These are phyloP conservation scores for Oehlia diaphana DNA, from an alignment of 192 early-diverging fungal genomes.

Conservation along the genomic window DNA sequence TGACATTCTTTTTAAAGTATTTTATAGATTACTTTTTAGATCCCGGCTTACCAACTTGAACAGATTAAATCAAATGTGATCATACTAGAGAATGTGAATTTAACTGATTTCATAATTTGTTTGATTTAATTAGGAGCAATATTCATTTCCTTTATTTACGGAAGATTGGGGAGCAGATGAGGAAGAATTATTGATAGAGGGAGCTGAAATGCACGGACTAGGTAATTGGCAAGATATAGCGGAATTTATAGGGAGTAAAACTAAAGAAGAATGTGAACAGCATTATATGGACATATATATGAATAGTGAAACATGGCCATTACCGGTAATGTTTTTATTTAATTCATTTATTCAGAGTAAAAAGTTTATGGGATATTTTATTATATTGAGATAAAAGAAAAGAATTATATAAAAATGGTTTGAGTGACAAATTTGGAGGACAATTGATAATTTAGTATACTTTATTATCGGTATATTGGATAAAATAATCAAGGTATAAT, in stretches of 20 bases:
- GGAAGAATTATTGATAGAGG: conserved; percentile 91
- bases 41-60: not conserved
- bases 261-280: conserved; percentile 79
- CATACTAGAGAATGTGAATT: not conserved
- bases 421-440: not conserved
- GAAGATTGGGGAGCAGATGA: conserved; percentile 95
- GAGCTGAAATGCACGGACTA: conserved; percentile 86
- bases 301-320: conserved; percentile 73
- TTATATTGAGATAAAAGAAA: not conserved
- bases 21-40: not conserved
- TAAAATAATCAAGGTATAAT: not conserved
- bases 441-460: not conserved
- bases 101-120: conserved; percentile 24
- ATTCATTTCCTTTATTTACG: conserved; percentile 88
- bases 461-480: not conserved
- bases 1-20: conserved; percentile 22
- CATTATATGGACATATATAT: conserved; percentile 91
- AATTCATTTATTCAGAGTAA: not conserved
- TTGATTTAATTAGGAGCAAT: conserved; percentile 57
- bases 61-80: conserved; percentile 7
- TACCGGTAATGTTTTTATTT: conserved; percentile 61
- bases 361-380: not conserved
- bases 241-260: conserved; percentile 90
- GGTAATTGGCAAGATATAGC: conserved; percentile 98
- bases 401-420: not conserved